Base-by-base conservation (phyloP, 805 yeast genomes). In the Starmerella floricola region DNA sequence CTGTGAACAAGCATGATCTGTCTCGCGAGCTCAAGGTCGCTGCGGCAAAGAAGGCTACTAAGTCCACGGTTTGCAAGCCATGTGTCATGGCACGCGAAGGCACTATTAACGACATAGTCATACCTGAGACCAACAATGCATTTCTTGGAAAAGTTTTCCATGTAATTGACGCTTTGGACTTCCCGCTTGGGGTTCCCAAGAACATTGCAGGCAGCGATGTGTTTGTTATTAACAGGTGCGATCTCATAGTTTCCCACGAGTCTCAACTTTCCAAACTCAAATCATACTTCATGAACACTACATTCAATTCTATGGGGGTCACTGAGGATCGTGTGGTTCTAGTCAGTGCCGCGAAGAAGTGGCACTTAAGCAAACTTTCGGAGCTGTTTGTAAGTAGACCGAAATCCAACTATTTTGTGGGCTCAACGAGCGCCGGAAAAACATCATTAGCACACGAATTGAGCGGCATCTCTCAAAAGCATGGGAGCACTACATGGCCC, bases 361-460 rank as follows among this genome's bases (percentile, higher is more conserved):
- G 86, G 86, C 67, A 71, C 26, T 52, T 72, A 2, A 53, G 62
- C 1, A 51, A 55, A 1, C 53, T 79, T 2, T 48, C 66, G 8
- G 51, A 59, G 1, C 8, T 20, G 20, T 52, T 52, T 6, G 53
- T 79, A 6, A 64, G 65, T 0, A 29, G 15, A 12, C 39, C 45
- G 13, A 44, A 41, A 10, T 49, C 43, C 6, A 52, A 55, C 27
- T 57, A 47, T 35, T 49, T 86, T 55, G 88, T 85, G 36, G 96
- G 95, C 18, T 70, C 91, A 58, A 83, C 94, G 1, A 93, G 93
- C 53, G 85, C 88, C 2, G 95, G 95, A 47, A 84, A 84, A 53
- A 78, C 91, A 0, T 71, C 85, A 0, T 67, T 85, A 50, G 78
- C 87, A 8, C 49, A 47, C 18, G 30, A 15, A 8, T 24, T 46